These are phyloP conservation scores for Geosmithia morbida DNA, from an alignment of 2,329 filamentous ascomycete species.

Conservation along the genomic window DNA sequence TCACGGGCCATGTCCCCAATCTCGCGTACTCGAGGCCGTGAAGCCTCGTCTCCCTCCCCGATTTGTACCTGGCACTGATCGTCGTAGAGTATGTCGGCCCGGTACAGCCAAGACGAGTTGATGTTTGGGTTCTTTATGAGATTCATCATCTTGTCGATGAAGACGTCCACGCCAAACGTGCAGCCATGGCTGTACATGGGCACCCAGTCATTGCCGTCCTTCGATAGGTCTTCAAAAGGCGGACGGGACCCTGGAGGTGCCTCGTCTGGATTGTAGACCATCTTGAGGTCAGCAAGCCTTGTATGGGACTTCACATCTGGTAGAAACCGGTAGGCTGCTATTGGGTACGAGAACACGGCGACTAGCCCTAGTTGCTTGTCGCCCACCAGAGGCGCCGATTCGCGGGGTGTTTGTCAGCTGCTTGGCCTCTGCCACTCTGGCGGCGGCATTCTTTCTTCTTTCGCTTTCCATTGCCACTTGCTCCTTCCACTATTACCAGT, in stretches of 20 bases:
- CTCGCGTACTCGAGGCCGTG: conserved; percentile 11
- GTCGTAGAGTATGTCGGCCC: conserved; percentile 54
- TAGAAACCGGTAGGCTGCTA: background rate
- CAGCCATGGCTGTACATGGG: conserved; percentile 42
- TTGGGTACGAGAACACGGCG: background rate
- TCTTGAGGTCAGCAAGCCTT: background rate
- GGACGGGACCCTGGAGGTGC: conserved; percentile 10
- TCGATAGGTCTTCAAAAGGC: conserved; percentile 11
- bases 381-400: background rate
- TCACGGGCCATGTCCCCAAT: conserved; percentile 22
- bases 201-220: conserved; percentile 25
- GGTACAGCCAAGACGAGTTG: conserved; percentile 63
- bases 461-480: too few species aligned
- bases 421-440: background rate
- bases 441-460: too few species aligned
- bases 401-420: background rate
- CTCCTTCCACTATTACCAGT: too few species aligned
- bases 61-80: conserved; percentile 9
- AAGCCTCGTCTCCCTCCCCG: conserved; percentile 7
- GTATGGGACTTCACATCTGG: background rate
- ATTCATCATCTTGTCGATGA: conserved; percentile 56
- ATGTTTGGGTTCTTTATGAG: conserved; percentile 67
- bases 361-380: background rate
- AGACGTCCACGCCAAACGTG: conserved; percentile 47
- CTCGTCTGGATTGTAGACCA: conserved; percentile 15